Base-by-base conservation (phyloP, 83 land plant species). In the Picea engelmannii region DNA sequence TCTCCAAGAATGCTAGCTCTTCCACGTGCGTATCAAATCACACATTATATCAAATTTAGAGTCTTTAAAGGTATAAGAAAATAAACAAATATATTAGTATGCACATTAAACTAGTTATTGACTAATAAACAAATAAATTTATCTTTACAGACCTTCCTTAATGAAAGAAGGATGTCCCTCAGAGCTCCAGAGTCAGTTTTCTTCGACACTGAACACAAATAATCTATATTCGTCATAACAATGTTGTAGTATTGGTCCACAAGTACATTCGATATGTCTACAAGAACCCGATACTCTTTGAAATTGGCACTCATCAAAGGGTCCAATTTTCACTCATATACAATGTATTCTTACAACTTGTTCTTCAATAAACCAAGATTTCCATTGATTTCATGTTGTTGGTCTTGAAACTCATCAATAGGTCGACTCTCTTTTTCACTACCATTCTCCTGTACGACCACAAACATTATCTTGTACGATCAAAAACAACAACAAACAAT, bases 271-370 rank as follows among this genome's bases (percentile, higher is more conserved):
- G 93, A 84, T 73, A 95, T 61, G 27, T 75, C 83, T 66, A 88
- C 93, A 75, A 96, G 98, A 73, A 93, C 90, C 94, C 96, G 93
- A 80, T 85, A 92, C 85, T 95, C 98, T 15, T 82, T 66, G 80
- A 89, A 86, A 66, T 82, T 87, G n/a, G 93, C 78, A 18, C 83
- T 62, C 44, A 55, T 40, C 24, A 71, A 23, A 8, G n/a, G 38
- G 42, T 79, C 90, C 21, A 86, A 27, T 58, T 87, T 93, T 68
- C 87, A 61, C 23, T 83, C 91, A 81, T 81, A 85, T 18, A 67
- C 88, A 66, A 83, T 60, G 74, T 64, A 80, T 23, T 65, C 66
- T 25, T 85, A 64, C 58, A 90, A 74, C 63, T 63, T 90, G 76
- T 84, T 85, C 67, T 85, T 92, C 60, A 87, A 20, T 16, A 58